Percentiles rank a stretch among this genome's conserved stretches.
phyloP scores from a whole-genome alignment of 495 filamentous ascomycete species.

The Trichoderma virens region DNA sequence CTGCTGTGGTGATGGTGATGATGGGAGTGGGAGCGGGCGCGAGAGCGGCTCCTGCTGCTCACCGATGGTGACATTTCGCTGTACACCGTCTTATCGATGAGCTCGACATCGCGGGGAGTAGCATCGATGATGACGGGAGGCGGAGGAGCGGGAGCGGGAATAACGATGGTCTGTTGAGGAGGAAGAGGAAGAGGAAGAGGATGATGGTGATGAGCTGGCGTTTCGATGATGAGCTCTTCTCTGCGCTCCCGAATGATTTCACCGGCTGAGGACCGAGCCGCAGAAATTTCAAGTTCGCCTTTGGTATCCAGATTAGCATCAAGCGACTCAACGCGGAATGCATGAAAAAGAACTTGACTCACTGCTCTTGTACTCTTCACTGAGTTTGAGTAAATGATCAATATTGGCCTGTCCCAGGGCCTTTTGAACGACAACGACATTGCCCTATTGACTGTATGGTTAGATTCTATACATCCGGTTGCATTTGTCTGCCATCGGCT shows the following conservation, averaged over 20 bases:
- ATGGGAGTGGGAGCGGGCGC: constrained; percentile 21
- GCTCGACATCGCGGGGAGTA: constrained; percentile 22
- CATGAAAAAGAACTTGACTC: constrained; percentile 9
- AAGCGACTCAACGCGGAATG: not conserved
- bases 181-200: constrained; percentile 4
- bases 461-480: constrained; percentile 19
- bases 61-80: constrained; percentile 32
- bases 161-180: not conserved
- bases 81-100: constrained; percentile 30
- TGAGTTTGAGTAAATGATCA: constrained; percentile 75
- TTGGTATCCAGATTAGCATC: constrained; percentile 14
- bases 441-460: constrained; percentile 45
- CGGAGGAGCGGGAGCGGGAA: constrained; percentile 17
- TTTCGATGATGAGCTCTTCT: constrained; percentile 21
- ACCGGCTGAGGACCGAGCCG: constrained; percentile 28
- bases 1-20: constrained; percentile 18
- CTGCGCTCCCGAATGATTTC: constrained; percentile 32
- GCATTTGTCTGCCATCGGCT: not conserved
- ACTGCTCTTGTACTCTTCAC: constrained; percentile 60
- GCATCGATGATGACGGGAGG: constrained; percentile 33
- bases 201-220: constrained; percentile 8
- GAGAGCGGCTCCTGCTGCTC: constrained; percentile 22
- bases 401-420: constrained; percentile 85
- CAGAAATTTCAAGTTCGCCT: constrained; percentile 32
- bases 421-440: constrained; percentile 67